phyloP scores from a whole-genome alignment of 1,139 yeast genomes.

The Saccharomyces hybrid region DNA sequence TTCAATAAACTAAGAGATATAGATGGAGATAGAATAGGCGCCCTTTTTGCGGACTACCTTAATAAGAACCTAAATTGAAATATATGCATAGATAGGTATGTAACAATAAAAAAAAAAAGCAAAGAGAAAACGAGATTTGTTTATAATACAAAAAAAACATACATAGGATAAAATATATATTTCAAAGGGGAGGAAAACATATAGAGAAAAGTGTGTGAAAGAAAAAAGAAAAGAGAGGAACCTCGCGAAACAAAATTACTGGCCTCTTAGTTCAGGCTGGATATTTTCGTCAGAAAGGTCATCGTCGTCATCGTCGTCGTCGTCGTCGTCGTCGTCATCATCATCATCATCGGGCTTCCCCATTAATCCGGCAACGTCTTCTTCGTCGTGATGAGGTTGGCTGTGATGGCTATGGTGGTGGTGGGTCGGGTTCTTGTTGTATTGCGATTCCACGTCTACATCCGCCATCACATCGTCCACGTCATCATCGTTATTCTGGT shows the following conservation, averaged over 20 bases:
- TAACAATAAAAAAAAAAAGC: not conserved
- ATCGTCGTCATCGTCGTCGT: not conserved
- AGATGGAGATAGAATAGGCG: constrained; percentile 53
- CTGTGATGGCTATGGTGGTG: not conserved
- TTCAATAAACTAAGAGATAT: constrained; percentile 72
- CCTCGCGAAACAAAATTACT: constrained; percentile 8
- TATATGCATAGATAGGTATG: not conserved
- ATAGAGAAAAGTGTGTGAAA: not conserved
- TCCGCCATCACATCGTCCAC: constrained; percentile 2
- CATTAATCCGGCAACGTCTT: not conserved
- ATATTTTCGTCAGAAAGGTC: constrained; percentile 28
- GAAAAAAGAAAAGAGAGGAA: not conserved
- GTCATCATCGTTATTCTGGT: constrained; percentile 8
- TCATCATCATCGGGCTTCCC: not conserved
- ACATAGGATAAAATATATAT: not conserved
- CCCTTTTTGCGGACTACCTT: constrained; percentile 67
- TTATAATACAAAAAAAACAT: not conserved
- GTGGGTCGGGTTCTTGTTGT: not conserved
- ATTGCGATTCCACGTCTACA: not conserved
- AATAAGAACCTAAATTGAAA: constrained; percentile 33
- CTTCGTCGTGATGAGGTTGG: not conserved
- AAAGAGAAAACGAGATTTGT: not conserved
- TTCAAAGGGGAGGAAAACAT: not conserved
- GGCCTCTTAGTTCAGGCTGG: constrained; percentile 32
- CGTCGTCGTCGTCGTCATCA: too few species aligned